Evolutionary conservation across 805 yeast genomes (phyloP).

Genomic region (Zygosaccharomyces pseudorouxii): DNA sequence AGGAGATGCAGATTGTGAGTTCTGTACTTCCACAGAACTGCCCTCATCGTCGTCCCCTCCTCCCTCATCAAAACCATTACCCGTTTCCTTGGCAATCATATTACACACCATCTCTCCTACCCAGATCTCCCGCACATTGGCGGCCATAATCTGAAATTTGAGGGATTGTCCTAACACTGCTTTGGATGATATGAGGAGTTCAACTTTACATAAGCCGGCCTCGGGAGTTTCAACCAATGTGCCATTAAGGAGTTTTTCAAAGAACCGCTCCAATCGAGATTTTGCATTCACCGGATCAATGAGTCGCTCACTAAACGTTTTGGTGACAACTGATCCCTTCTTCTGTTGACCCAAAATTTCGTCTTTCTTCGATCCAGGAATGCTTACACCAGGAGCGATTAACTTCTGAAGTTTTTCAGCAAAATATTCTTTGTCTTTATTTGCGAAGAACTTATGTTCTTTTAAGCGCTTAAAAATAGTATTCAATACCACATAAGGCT

Average conservation of each 20-base stretch:
- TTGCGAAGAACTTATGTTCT: constrained; percentile 6
- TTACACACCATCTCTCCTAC: not conserved
- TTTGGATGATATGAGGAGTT: not conserved
- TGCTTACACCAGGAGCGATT: constrained; percentile 1
- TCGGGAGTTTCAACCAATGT: not conserved
- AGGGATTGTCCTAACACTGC: not conserved
- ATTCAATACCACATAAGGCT: constrained; percentile 8
- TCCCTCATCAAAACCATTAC: not conserved
- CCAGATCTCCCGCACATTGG: not conserved
- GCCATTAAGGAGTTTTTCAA: not conserved
- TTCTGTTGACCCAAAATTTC: constrained; percentile 4
- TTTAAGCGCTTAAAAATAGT: constrained; percentile 8
- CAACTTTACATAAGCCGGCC: not conserved
- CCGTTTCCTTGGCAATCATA: not conserved
- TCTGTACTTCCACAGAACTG: not conserved
- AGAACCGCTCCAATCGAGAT: not conserved
- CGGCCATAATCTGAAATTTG: not conserved
- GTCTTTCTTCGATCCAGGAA: constrained; percentile 5
- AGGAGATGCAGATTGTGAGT: not conserved
- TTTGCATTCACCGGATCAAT: not conserved
- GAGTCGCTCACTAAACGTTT: not conserved
- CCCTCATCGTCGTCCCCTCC: not conserved
- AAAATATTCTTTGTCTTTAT: constrained; percentile 1
- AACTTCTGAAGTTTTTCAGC: constrained; percentile 1
- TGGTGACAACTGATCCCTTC: not conserved